These are phyloP conservation scores for Pestalotiopsis sp. DNA, from an alignment of 2,329 filamentous ascomycete species.

Conservation along the genomic window DNA sequence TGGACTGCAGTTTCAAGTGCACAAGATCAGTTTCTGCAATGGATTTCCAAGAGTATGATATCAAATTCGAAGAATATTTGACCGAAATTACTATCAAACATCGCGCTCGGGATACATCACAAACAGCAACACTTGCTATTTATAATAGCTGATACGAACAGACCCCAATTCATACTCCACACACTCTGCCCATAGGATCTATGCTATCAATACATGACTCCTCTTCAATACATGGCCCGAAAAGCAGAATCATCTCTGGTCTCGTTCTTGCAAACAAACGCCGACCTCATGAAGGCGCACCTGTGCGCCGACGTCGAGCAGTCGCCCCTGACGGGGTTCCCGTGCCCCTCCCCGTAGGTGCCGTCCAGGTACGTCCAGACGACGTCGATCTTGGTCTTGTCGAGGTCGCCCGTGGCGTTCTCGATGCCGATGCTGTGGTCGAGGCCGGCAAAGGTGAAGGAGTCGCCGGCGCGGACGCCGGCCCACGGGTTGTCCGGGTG, in stretches of 20 bases:
- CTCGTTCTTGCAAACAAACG: not conserved
- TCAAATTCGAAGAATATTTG: too few species aligned
- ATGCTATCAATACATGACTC: too few species aligned
- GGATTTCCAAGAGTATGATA: too few species aligned
- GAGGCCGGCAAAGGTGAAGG: not conserved
- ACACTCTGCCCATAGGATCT: too few species aligned
- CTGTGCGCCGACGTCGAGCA: not conserved
- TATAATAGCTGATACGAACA: too few species aligned
- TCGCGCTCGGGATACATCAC: too few species aligned
- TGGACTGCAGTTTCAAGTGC: too few species aligned
- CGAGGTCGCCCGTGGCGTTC: not conserved
- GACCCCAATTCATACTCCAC: too few species aligned
- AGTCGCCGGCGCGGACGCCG: not conserved
- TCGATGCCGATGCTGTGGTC: not conserved
- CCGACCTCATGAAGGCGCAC: constrained; percentile 1
- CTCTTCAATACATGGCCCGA: too few species aligned
- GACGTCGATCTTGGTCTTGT: not conserved
- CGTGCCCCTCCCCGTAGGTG: not conserved
- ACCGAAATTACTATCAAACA: too few species aligned
- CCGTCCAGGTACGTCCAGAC: not conserved
- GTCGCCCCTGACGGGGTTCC: not conserved
- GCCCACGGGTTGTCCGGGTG: not conserved
- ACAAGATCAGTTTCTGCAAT: too few species aligned
- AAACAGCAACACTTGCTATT: too few species aligned
- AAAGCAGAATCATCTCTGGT: not conserved